These are phyloP conservation scores for Gelatoporia subvermispora DNA, from an alignment of 768 basidiomycete species.

Conservation along the genomic window DNA sequence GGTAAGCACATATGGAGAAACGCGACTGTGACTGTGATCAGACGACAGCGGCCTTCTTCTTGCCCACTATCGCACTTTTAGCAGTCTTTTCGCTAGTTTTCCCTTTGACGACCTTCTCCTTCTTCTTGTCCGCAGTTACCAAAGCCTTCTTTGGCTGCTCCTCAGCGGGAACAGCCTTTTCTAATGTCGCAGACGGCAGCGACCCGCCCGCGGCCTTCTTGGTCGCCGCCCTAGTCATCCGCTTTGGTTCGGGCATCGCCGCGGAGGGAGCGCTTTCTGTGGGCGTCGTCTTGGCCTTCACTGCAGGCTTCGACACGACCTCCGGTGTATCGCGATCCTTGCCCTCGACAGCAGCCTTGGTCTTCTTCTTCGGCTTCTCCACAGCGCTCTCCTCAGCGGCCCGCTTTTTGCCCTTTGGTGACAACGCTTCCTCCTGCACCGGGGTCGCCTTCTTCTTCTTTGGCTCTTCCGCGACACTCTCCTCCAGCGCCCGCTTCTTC, in stretches of 20 bases:
- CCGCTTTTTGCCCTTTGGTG: constrained; percentile 21
- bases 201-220: constrained; percentile 4
- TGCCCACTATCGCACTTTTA: constrained; percentile 53
- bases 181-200: constrained; percentile 4
- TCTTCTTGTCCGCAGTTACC: constrained; percentile 51
- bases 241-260: not conserved
- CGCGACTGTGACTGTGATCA: not conserved
- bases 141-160: constrained; percentile 55
- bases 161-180: constrained; percentile 6
- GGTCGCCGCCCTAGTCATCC: not conserved
- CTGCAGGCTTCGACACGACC: too few species aligned
- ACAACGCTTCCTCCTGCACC: constrained; percentile 11
- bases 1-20: not conserved
- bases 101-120: constrained; percentile 35
- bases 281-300: not conserved
- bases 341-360: constrained; percentile 10
- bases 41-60: constrained; percentile 25
- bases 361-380: constrained; percentile 38
- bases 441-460: constrained; percentile 4
- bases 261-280: not conserved
- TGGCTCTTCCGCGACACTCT: constrained; percentile 31
- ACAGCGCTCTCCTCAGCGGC: constrained; percentile 12
- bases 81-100: constrained; percentile 41
- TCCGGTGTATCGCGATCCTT: not conserved
- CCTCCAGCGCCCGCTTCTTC: constrained; percentile 33